Conservation (phyloP, 2,329 filamentous ascomycete species). For the Cercospora sp. region DNA sequence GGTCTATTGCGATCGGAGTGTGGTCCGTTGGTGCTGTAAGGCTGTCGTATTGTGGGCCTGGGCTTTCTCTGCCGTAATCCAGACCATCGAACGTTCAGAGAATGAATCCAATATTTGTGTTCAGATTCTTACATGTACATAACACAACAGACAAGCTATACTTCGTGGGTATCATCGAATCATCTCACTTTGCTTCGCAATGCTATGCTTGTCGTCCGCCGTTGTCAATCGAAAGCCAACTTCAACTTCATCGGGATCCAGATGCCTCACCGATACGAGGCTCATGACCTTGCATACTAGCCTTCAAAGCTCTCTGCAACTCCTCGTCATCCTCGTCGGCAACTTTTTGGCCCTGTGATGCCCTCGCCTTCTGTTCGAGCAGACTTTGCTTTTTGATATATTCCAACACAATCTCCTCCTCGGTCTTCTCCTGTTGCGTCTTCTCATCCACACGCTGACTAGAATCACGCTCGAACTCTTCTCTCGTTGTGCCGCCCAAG, state of each 20-base stretch:
- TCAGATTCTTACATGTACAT: background rate
- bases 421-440: conserved; percentile 48
- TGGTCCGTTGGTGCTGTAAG: background rate
- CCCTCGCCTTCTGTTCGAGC: conserved; percentile 53
- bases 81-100: background rate
- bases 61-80: background rate
- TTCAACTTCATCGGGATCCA: conserved; percentile 11
- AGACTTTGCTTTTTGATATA: conserved; percentile 77
- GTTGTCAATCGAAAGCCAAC: background rate
- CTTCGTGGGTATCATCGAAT: conserved; percentile 12
- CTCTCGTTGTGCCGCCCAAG: conserved; percentile 33
- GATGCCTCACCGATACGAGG: conserved; percentile 21
- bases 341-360: conserved; percentile 1
- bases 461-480: conserved; percentile 26
- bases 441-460: conserved; percentile 27
- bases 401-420: conserved; percentile 74
- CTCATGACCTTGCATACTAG: conserved; percentile 50
- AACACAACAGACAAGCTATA: background rate
- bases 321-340: conserved; percentile 49
- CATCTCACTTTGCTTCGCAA: background rate
- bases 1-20: background rate
- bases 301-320: conserved; percentile 56
- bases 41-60: background rate
- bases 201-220: background rate
- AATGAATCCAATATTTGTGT: background rate